phyloP scores from a whole-genome alignment of 495 filamentous ascomycete species.

The Cairneyella variabilis region DNA sequence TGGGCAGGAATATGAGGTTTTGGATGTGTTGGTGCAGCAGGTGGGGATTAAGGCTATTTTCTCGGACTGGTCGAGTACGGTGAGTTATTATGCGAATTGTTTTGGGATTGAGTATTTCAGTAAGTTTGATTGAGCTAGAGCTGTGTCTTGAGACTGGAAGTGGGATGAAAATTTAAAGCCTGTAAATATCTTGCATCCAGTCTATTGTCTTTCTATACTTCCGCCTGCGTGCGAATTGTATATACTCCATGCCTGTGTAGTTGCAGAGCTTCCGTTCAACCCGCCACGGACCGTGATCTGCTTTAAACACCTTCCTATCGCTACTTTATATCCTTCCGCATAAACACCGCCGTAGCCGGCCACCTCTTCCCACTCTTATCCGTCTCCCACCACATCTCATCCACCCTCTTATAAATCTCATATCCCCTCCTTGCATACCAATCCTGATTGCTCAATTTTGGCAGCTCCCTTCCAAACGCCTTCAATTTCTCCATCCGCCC shows the following conservation, averaged over 20 bases:
- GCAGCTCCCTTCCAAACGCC: conserved; percentile 17
- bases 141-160: no score
- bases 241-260: no score
- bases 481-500: conserved; percentile 18
- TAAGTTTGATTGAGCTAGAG: no score
- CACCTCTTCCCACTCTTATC: conserved; percentile 18
- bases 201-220: no score
- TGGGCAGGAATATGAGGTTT: conserved; percentile 53
- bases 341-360: conserved; percentile 11
- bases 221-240: no score
- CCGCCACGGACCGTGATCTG: no score
- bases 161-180: no score
- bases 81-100: conserved; percentile 62
- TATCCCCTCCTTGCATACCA: conserved; percentile 60
- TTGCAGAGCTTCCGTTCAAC: no score
- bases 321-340: conserved; percentile 19
- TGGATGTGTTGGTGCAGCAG: conserved; percentile 54
- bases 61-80: conserved; percentile 58
- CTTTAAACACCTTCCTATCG: no score
- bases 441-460: conserved; percentile 37
- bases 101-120: conserved; percentile 34
- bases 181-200: no score
- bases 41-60: conserved; percentile 55
- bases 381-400: conserved; percentile 1
- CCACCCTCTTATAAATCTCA: conserved; percentile 33